Conservation (phyloP, 345 rosid genomes). For the Reutealis trisperma region DNA sequence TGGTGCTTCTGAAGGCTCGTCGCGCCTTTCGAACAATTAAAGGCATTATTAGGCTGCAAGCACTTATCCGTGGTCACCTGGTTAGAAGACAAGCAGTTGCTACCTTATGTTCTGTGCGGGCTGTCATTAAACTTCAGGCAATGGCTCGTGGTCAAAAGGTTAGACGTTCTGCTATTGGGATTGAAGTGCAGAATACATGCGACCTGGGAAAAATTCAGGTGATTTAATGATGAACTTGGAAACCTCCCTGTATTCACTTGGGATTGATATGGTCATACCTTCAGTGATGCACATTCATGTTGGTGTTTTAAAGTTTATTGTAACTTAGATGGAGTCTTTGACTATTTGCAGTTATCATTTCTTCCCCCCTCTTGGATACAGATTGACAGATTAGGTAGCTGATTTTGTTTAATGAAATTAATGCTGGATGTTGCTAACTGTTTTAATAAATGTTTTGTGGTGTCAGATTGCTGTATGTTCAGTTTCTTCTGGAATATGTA, state of each 20-base stretch:
- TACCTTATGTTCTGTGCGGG: slow-evolving; percentile 58
- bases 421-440: neutral
- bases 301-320: neutral
- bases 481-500: slow-evolving; percentile 30
- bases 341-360: neutral
- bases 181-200: slow-evolving; percentile 38
- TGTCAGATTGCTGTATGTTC: slow-evolving; percentile 44
- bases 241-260: neutral
- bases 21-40: slow-evolving; percentile 54
- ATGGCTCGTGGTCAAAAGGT: slow-evolving; percentile 55
- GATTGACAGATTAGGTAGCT: neutral
- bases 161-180: slow-evolving; percentile 40
- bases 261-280: neutral
- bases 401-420: neutral
- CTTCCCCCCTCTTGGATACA: neutral
- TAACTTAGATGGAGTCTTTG: neutral
- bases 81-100: slow-evolving; percentile 89
- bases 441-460: neutral
- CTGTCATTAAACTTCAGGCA: slow-evolving; percentile 70
- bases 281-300: neutral
- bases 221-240: slow-evolving; percentile 7
- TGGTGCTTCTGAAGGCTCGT: slow-evolving; percentile 54
- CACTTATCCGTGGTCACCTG: slow-evolving; percentile 72
- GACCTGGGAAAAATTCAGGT: slow-evolving; percentile 38
- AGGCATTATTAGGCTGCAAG: slow-evolving; percentile 68